Percentiles rank a stretch among this genome's conserved stretches.
These are phyloP conservation scores for Datura wrightii DNA, from an alignment of 257 asterid genomes.

Conservation along the genomic window DNA sequence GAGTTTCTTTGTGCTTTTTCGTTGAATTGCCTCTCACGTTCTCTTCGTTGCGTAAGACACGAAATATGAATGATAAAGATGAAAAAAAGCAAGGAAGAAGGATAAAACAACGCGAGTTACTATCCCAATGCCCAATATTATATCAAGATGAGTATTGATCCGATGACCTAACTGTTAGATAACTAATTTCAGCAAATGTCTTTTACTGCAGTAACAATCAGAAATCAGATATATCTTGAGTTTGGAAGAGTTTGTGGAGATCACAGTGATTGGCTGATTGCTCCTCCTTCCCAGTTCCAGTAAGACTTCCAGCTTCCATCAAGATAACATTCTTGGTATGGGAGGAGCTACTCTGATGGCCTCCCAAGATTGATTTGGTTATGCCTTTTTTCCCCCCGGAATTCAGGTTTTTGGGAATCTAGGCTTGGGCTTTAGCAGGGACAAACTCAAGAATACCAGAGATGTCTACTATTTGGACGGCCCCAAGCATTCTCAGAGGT, in stretches of 20 bases:
- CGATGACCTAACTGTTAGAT: not conserved
- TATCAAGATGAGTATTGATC: not conserved
- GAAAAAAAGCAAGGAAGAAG: not conserved
- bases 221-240: not conserved
- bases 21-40: not conserved
- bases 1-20: not conserved
- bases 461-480: slow-evolving; percentile 27
- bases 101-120: not conserved
- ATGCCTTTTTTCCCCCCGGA: not conserved
- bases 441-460: not conserved
- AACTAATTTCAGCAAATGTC: slow-evolving; percentile 17
- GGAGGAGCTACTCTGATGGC: slow-evolving; percentile 13
- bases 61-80: not conserved
- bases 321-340: not conserved
- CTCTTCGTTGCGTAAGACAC: not conserved
- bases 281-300: not conserved
- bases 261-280: not conserved
- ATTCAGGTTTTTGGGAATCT: slow-evolving; percentile 2
- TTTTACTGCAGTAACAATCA: slow-evolving; percentile 4
- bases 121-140: not conserved
- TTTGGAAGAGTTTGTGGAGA: slow-evolving; percentile 22
- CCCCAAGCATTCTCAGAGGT: not conserved
- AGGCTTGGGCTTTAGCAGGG: not conserved
- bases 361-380: slow-evolving; percentile 1
- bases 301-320: slow-evolving; percentile 6